phyloP scores from a whole-genome alignment of 352 stramenopile genomes.

The Phytophthora podocarpi region DNA sequence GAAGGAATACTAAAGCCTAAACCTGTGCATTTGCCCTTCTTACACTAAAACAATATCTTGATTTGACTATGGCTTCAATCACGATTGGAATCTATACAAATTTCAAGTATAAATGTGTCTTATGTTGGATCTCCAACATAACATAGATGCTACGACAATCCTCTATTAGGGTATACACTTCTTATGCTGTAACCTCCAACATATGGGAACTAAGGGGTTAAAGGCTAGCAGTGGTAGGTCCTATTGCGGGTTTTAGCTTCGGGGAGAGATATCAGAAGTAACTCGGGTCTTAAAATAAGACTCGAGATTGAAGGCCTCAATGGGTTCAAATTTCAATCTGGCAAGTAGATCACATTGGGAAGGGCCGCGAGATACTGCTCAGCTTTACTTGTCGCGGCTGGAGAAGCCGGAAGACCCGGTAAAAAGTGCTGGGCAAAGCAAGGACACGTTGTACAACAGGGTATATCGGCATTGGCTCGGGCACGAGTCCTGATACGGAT shows the following conservation, averaged over 20 bases:
- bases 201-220: slow-evolving; percentile 17
- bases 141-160: not conserved
- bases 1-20: not conserved
- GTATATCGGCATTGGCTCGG: not conserved
- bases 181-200: slow-evolving; percentile 11
- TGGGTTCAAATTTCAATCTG: not conserved
- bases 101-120: not conserved
- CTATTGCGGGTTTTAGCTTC: not conserved
- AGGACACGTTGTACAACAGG: not conserved
- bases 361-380: not conserved
- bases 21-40: not conserved
- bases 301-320: too few species aligned
- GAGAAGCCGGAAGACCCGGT: slow-evolving; percentile 3
- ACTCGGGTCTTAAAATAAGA: not conserved
- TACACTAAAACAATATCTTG: not conserved
- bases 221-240: not conserved
- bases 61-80: not conserved
- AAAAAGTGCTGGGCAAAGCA: not conserved
- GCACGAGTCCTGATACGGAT: not conserved
- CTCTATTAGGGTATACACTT: not conserved
- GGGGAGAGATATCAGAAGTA: not conserved
- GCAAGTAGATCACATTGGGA: slow-evolving; percentile 2
- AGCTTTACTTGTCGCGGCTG: not conserved
- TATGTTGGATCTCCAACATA: slow-evolving; percentile 11
- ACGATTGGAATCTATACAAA: not conserved